A percentile compares a stretch with the other conserved stretches of the same genome.
Conservation (phyloP, 2,329 filamentous ascomycete genomes). For the Coniochaeta pulveracea region DNA sequence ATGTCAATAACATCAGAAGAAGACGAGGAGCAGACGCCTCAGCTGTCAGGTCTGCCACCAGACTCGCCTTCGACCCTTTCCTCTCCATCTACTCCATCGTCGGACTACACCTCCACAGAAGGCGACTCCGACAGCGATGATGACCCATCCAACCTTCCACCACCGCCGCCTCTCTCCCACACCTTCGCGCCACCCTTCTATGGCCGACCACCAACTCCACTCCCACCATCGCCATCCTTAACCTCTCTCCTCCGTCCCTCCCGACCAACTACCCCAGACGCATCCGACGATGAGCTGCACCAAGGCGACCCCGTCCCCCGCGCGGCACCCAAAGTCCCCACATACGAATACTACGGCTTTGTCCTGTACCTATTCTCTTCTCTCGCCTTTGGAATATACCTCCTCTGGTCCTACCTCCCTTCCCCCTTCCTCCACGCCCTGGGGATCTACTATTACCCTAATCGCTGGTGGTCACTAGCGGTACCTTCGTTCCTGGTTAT, state of each 20-base stretch:
- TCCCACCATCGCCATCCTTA: conserved; percentile 84
- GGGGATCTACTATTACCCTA: conserved; percentile 93
- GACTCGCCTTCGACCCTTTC: not conserved
- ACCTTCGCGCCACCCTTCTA: conserved; percentile 80
- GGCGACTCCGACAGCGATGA: conserved; percentile 18
- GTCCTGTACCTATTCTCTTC: conserved; percentile 87
- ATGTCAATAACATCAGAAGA: conserved; percentile 4
- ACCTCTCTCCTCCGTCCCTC: conserved; percentile 86
- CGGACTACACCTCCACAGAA: conserved; percentile 11
- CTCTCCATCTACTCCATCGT: conserved; percentile 5
- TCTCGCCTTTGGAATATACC: conserved; percentile 62
- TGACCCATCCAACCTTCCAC: conserved; percentile 20
- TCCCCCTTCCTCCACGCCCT: conserved; percentile 85
- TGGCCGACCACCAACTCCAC: conserved; percentile 86
- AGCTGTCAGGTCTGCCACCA: too few species aligned
- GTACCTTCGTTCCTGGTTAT: conserved; percentile 86
- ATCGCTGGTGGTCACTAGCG: conserved; percentile 94
- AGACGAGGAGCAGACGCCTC: too few species aligned
- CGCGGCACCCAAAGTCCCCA: conserved; percentile 88
- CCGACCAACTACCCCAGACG: conserved; percentile 86
- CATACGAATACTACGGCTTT: conserved; percentile 99
- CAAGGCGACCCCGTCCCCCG: conserved; percentile 32
- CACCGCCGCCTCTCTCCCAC: conserved; percentile 35
- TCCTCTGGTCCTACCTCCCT: conserved; percentile 82
- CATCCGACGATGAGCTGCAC: conserved; percentile 78